Percentiles rank a stretch among this genome's conserved stretches.
These are phyloP conservation scores for Thalassiosira sp. DNA, from an alignment of 352 stramenopile species.

Conservation along the genomic window DNA sequence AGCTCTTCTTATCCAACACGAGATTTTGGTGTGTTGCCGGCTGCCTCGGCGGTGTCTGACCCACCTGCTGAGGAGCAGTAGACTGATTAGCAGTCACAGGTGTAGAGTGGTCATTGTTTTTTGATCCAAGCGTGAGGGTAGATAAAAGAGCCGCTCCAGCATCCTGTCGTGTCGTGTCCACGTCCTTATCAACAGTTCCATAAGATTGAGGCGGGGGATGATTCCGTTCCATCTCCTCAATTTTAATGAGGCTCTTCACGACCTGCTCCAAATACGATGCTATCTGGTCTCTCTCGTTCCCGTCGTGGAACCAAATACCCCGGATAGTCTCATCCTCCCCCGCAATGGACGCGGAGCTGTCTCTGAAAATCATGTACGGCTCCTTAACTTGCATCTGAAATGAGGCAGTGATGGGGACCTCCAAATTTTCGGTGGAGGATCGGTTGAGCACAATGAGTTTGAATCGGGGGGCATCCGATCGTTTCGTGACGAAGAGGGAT, in stretches of 20 bases:
- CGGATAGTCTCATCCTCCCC: constrained; percentile 43
- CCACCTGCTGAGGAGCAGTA: constrained; percentile 4
- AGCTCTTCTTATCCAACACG: constrained; percentile 77
- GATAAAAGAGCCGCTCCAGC: constrained; percentile 53
- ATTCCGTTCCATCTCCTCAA: constrained; percentile 43
- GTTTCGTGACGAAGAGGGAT: constrained; percentile 64
- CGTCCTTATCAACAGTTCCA: background rate
- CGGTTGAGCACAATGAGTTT: constrained; percentile 73
- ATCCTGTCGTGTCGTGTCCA: constrained; percentile 4
- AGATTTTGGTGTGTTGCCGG: constrained; percentile 39
- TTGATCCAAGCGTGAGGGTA: constrained; percentile 43
- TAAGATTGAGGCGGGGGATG: constrained; percentile 1
- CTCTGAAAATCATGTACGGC: constrained; percentile 75
- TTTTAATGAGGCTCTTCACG: constrained; percentile 46
- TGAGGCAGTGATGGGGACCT: constrained; percentile 51
- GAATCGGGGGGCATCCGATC: constrained; percentile 36
- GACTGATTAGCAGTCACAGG: background rate
- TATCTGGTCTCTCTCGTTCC: constrained; percentile 58
- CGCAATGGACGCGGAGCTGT: constrained; percentile 22
- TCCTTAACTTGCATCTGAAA: constrained; percentile 77
- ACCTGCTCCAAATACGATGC: constrained; percentile 55
- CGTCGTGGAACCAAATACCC: constrained; percentile 78
- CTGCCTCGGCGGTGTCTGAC: constrained; percentile 12
- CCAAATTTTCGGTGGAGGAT: constrained; percentile 71
- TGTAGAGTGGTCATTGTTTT: constrained; percentile 4